Conservation (phyloP, 768 basidiomycete species). For the Leccinum subgranulosum region DNA sequence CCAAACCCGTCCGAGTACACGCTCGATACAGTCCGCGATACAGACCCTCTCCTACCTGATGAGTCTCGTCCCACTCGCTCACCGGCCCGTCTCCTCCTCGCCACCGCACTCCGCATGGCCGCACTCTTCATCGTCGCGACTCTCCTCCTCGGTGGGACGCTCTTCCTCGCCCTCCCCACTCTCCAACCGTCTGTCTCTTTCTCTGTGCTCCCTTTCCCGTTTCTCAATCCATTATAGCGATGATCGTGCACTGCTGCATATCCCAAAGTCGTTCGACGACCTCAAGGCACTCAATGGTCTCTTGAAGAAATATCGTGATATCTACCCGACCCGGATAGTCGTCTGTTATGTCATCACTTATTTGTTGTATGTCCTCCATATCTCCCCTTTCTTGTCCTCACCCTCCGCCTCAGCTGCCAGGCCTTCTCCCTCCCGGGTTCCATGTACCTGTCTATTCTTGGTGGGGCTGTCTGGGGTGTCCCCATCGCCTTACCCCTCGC, state of each 20-base stretch:
- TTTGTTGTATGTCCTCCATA: conserved; percentile 68
- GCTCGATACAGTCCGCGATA: conserved; percentile 51
- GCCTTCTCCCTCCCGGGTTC: conserved; percentile 96
- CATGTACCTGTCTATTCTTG: conserved; percentile 97
- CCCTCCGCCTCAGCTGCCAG: conserved; percentile 62
- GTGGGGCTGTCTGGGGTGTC: conserved; percentile 94
- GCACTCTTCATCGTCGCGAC: conserved; percentile 71
- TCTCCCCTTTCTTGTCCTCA: conserved; percentile 5
- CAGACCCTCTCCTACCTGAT: conserved; percentile 29
- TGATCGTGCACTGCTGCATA: conserved; percentile 71
- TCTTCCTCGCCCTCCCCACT: conserved; percentile 80
- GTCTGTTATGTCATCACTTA: conserved; percentile 87
- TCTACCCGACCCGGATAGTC: conserved; percentile 82
- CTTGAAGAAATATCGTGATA: conserved; percentile 88
- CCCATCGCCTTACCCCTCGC: conserved; percentile 83
- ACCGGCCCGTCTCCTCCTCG: conserved; percentile 61
- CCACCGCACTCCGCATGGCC: conserved; percentile 82
- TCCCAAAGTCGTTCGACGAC: conserved; percentile 87
- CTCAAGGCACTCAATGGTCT: conserved; percentile 82
- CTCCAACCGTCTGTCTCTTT: conserved; percentile 63
- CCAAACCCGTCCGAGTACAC: conserved; percentile 56
- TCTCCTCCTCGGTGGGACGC: conserved; percentile 64
- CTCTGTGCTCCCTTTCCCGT: not conserved
- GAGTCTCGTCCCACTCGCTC: conserved; percentile 35
- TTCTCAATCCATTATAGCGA: conserved; percentile 44